Conservation (phyloP, 2,329 filamentous ascomycete species). For the Aspergillus sp. region DNA sequence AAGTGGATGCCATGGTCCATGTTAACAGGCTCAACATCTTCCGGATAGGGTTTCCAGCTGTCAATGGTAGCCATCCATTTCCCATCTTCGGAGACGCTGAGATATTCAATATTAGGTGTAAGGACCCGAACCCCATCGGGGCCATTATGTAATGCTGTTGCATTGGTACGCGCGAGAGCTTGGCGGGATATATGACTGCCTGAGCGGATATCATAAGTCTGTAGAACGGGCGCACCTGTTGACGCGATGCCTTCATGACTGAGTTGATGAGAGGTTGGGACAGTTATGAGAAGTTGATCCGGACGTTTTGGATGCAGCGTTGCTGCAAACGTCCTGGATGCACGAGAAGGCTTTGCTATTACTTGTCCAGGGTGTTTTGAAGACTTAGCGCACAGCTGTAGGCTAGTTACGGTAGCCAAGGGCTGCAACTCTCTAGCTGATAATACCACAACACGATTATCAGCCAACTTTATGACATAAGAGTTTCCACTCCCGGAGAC, state of each 20-base stretch:
- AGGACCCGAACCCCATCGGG: constrained; percentile 69
- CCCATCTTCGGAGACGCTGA: constrained; percentile 77
- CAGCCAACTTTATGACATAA: constrained; percentile 81
- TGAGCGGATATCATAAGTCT: constrained; percentile 81
- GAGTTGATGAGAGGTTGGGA: constrained; percentile 55
- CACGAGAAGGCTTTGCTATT: constrained; percentile 6
- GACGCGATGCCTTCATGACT: constrained; percentile 36
- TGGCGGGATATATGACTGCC: constrained; percentile 81
- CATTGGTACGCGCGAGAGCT: constrained; percentile 82
- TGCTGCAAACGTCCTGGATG: constrained; percentile 50
- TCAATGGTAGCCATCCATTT: constrained; percentile 90
- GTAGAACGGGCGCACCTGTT: constrained; percentile 62
- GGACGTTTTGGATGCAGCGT: constrained; percentile 62
- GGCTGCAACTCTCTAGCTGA: constrained; percentile 88
- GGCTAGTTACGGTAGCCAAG: constrained; percentile 77
- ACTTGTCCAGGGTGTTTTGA: constrained; percentile 53
- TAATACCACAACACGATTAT: constrained; percentile 88
- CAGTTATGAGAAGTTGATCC: constrained; percentile 67
- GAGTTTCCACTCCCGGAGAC: constrained; percentile 77
- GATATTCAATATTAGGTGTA: constrained; percentile 73
- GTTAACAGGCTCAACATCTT: constrained; percentile 64
- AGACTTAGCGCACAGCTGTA: constrained; percentile 60
- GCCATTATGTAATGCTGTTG: constrained; percentile 75
- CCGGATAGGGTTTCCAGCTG: constrained; percentile 75
- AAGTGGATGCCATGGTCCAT: constrained; percentile 36